Evolutionary conservation across 2,329 filamentous ascomycete genomes (phyloP).

Genomic region (Ambrosiella cleistominuta): DNA sequence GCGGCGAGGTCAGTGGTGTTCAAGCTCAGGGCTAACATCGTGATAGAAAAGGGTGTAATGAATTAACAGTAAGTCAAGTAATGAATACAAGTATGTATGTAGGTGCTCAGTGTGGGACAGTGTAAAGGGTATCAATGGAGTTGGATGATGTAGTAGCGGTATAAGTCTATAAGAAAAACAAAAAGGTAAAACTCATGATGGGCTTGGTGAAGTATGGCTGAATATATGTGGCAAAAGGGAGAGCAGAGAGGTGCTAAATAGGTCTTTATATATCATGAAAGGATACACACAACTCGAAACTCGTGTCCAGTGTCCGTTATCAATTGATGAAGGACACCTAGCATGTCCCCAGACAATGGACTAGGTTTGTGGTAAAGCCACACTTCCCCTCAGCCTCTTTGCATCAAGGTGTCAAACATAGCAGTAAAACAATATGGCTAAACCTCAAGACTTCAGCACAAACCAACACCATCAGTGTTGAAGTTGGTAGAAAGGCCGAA

Average conservation of each 20-base stretch:
- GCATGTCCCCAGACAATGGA: not conserved
- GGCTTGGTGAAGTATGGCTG: not conserved
- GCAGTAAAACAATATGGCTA: no score
- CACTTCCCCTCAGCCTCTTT: not conserved
- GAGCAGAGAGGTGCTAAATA: not conserved
- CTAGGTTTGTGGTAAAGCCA: not conserved
- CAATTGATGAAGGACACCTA: not conserved
- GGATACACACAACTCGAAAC: not conserved
- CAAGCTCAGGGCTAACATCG: constrained; percentile 18
- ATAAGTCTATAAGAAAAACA: not conserved
- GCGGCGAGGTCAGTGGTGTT: constrained; percentile 24
- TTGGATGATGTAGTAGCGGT: not conserved
- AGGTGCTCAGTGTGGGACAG: no score
- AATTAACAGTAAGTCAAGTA: not conserved
- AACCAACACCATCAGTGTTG: no score
- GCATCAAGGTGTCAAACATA: not conserved
- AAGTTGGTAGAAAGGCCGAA: no score
- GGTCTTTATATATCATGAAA: constrained; percentile 9
- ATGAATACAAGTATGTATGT: not conserved
- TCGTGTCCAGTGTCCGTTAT: not conserved
- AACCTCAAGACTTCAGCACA: no score
- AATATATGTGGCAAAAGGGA: not conserved
- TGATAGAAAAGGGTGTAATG: not conserved
- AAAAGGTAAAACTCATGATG: not conserved
- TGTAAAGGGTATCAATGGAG: not conserved